Evolutionary conservation across 2,329 filamentous ascomycete genomes (phyloP), one percentile per base, ranked within the genome.

Genomic region (Aspergillus arachidicola): DNA sequence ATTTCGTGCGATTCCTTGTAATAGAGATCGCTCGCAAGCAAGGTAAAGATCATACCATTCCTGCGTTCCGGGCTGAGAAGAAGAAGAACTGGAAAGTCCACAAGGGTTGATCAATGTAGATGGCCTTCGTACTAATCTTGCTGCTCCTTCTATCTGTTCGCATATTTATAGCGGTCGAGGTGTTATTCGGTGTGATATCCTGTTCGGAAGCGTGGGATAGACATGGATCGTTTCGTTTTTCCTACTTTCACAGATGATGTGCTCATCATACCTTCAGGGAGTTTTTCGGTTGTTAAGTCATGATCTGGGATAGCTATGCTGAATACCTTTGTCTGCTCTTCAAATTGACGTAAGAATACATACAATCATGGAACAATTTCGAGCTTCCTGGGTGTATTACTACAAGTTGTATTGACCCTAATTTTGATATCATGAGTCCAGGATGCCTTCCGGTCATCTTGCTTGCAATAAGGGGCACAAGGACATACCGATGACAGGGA

Each of bases 1-100:
- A 98, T 75, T 94, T 99, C 75, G 89, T 96, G n/a, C 83, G 94
- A 51, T 89, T 98, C 82, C 79, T 98, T 57, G 96, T 96, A 50
- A 83, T 94, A 36, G 95, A 99, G 79, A 89, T 96, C 69, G 94
- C 94, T 3, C 83, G 94, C 66, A 84, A 84, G 68, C 85, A 87
- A 6, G 94, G 94, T 0, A 88, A 86, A 68, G 82, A 85, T 14
- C 84, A 85, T 19, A 85, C 85, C 0, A 71, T 88, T 58, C 67
- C 75, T 60, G 80, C 79, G 21, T 82, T 89, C 75, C 79, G 85
- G 69, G 86, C 86, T 5, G 79, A 81, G 69, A 83, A 83, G 76
- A 83, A 79, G 72, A 79, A 80, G 58, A 76, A 77, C 16, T 82
- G 78, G 71, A 88, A 87, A 78, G 82, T 73, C 58, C 73, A 72